These are phyloP conservation scores for Trichosporon sp. DNA, from an alignment of 1,284 basidiomycete species.

Conservation along the genomic window DNA sequence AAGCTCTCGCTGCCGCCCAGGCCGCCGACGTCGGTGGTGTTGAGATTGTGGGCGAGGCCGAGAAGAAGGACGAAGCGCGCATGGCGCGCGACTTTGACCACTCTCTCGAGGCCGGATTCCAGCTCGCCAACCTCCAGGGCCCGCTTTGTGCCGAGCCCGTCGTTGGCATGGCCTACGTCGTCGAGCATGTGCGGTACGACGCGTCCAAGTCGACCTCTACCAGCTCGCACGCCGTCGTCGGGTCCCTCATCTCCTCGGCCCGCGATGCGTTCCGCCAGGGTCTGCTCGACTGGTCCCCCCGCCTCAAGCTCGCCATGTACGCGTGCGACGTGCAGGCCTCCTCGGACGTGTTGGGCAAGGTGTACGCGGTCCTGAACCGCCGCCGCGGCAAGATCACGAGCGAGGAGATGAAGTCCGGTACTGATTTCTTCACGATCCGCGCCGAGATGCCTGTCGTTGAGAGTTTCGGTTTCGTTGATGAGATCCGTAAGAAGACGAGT, in stretches of 20 bases:
- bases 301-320: constrained; percentile 98
- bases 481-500: constrained; percentile 93
- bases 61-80: constrained; percentile 40
- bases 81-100: constrained; percentile 70
- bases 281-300: constrained; percentile 94
- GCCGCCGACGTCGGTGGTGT: constrained; percentile 30
- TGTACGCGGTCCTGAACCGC: constrained; percentile 91
- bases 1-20: constrained; percentile 50
- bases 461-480: constrained; percentile 96
- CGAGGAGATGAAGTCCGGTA: constrained; percentile 99
- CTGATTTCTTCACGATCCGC: constrained; percentile 88
- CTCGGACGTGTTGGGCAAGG: constrained; percentile 89
- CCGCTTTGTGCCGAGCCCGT: constrained; percentile 95
- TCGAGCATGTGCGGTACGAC: constrained; percentile 67
- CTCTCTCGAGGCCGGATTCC: constrained; percentile 89
- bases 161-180: constrained; percentile 87
- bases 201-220: constrained; percentile 51
- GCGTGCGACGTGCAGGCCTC: constrained; percentile 95
- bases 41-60: constrained; percentile 47
- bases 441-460: constrained; percentile 94
- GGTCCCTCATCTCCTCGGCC: constrained; percentile 83
- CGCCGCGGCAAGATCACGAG: constrained; percentile 88
- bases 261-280: constrained; percentile 87
- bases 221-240: constrained; percentile 68
- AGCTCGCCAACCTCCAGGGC: constrained; percentile 89